Base-by-base conservation (phyloP, 331 rosid genomes). In the Stylosanthes scabra region DNA sequence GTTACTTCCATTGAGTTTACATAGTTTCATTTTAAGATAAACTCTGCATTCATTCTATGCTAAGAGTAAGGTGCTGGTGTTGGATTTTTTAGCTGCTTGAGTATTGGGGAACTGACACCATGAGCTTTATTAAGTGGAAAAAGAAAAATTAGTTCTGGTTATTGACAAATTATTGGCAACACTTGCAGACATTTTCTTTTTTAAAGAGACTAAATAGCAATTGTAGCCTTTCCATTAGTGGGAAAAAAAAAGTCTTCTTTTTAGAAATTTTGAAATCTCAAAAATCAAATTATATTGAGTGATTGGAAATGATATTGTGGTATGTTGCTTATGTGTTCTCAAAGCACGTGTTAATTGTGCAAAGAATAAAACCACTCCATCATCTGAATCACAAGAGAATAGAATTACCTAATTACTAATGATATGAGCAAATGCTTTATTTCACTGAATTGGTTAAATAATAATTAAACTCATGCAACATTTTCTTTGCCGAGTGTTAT, bases 361-460 rank as follows among this genome's bases (percentile, higher is more conserved):
- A 9, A 42, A 42, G 46, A 42, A 42, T 42, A 42, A 42, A 56
- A 37, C 5, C 39, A 34, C 39, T 34, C 39, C 39, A 6, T 56
- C 20, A 9, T 42, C n/a, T 9, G 39, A 64, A 40, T 16, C 70
- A 28, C 74, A 7, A 64, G 6, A 13, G 16, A 8, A 46, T 27
- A 27, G 40, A 59, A 34, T 13, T 34, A 34, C 46, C 55, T 57
- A 51, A 67, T 6, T 44, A 49, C 40, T 28, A 41, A 59, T 58
- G 45, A 31, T 49, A 60, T 49, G 42, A 46, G 54, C 45, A 51
- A 40, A 39, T 68, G 29, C 67, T 54, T 52, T 67, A 60, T 73
- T 73, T 54, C 76, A 49, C 42, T n/a, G 45, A 45, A 20, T 52
- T 74, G 61, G 77, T 49, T 13, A 55, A 54, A 70, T 63, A 45